These are phyloP conservation scores for Penicillium occitanis DNA, from an alignment of 2,329 filamentous ascomycete species.

Conservation along the genomic window DNA sequence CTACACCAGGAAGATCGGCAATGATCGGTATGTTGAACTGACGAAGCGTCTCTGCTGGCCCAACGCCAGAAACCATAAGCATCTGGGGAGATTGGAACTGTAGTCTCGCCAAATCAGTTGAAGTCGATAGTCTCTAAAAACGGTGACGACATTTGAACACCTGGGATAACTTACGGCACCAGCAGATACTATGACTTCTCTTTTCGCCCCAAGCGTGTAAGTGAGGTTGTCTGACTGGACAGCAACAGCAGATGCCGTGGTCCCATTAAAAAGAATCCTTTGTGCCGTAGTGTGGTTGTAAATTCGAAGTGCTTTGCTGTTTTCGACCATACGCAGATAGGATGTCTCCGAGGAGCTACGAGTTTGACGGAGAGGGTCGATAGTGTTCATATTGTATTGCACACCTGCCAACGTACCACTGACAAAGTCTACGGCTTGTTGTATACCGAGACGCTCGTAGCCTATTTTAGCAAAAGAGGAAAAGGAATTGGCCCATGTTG, in stretches of 20 bases:
- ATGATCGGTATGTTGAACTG: conserved; percentile 17
- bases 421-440: conserved; percentile 35
- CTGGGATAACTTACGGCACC: conserved; percentile 11
- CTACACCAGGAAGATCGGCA: conserved; percentile 22
- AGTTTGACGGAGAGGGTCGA: conserved; percentile 30
- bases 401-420: conserved; percentile 42
- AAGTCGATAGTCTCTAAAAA: no score
- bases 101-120: no score
- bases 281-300: neutral
- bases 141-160: no score
- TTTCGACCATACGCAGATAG: neutral
- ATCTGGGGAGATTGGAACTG: conserved; percentile 23
- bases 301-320: neutral
- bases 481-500: conserved; percentile 42
- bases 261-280: neutral
- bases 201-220: neutral
- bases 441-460: conserved; percentile 44
- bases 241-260: no score
- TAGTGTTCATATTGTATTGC: conserved; percentile 48
- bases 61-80: conserved; percentile 25
- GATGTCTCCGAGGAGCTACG: neutral
- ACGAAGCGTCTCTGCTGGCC: conserved; percentile 18
- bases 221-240: no score
- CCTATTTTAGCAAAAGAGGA: conserved; percentile 40
- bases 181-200: conserved; percentile 24